Base-by-base conservation (phyloP, 1,284 basidiomycete species). In the Neolentinus lepideus region DNA sequence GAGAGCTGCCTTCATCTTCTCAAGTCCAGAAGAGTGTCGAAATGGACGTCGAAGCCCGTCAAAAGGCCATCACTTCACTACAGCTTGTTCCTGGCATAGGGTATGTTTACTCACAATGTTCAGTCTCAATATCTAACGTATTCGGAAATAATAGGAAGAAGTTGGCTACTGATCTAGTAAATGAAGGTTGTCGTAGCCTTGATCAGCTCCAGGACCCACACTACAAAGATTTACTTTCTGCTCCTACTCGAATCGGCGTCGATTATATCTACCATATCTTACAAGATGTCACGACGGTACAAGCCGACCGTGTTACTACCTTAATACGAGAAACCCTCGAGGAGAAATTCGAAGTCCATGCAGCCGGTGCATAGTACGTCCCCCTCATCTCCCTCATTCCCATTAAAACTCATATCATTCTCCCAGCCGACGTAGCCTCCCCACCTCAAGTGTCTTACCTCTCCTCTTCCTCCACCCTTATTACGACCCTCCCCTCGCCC, bases 331-430 rank as follows among this genome's bases (percentile, higher is more conserved):
- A 75, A 10, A 71, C 71, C 55, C 59, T 83, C 8, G 71, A 75
- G 21, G 60, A 70, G n/a, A 71, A 71, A 35, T 78, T 74, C 59
- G 74, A 80, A 57, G 56, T 79, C 21, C 59, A 73, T 22, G 61
- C 80, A 19, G 69, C 70, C 0, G 83, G 81, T 14, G 71, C 71
- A 63, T 79, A 81, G 82, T 84, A 61, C 63, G 81, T 66, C 4
- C 16, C n/a, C 50, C 35, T 19, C 8, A 3, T 31, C 22, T 25
- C 11, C 8, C 54, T 2, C 51, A 19, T 35, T 48, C 19, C 26
- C 27, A 6, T 29, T 35, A 19, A 29, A 14, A 16, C 45, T 26
- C 38, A 11, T 52, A 25, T 6, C 10, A 24, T 19, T 27, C 12
- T 31, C n/a, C 21, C 51, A 69, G 67, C 55, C 67, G 67, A 9